These are phyloP conservation scores for Aspergillus funiculosus DNA, from an alignment of 495 filamentous ascomycete species.

Conservation along the genomic window DNA sequence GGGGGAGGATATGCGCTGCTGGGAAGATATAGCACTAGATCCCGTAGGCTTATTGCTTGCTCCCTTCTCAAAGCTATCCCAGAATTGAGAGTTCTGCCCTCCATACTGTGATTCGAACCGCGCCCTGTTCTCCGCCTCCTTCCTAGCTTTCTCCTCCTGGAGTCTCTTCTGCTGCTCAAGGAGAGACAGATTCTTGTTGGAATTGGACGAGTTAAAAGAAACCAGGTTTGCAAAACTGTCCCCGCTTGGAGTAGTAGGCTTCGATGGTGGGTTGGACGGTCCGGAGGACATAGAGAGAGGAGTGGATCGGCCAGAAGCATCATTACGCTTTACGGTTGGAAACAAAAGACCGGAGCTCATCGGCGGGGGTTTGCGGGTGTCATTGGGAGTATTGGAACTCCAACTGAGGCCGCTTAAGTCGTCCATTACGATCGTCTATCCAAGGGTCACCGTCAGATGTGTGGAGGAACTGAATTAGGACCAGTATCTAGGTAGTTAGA, in stretches of 20 bases:
- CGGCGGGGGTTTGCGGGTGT: conserved; percentile 41
- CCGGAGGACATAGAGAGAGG: conserved; percentile 55
- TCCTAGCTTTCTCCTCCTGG: conserved; percentile 67
- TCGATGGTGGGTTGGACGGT: conserved; percentile 44
- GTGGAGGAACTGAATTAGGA: conserved; percentile 19
- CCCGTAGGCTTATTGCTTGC: conserved; percentile 34
- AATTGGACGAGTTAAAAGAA: conserved; percentile 62
- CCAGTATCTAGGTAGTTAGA: no score
- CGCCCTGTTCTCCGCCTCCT: conserved; percentile 65
- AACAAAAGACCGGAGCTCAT: conserved; percentile 53
- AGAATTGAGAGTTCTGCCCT: conserved; percentile 56
- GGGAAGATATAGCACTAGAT: conserved; percentile 49
- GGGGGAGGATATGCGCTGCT: conserved; percentile 21
- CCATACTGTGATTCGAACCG: conserved; percentile 72
- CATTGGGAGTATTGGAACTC: conserved; percentile 35
- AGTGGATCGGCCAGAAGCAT: conserved; percentile 64
- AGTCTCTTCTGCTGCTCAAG: conserved; percentile 79
- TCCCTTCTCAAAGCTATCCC: conserved; percentile 56
- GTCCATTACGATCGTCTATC: conserved; percentile 42
- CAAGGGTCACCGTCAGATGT: conserved; percentile 11
- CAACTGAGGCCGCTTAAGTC: conserved; percentile 55
- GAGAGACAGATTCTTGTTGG: conserved; percentile 63
- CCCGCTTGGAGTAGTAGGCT: conserved; percentile 55
- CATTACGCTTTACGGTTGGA: conserved; percentile 50
- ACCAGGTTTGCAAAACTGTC: conserved; percentile 92